Percentiles rank a stretch among this genome's conserved stretches.
Evolutionary conservation across 2,329 filamentous ascomycete genomes (phyloP).

Genomic region (Aaosphaeria arxii): DNA sequence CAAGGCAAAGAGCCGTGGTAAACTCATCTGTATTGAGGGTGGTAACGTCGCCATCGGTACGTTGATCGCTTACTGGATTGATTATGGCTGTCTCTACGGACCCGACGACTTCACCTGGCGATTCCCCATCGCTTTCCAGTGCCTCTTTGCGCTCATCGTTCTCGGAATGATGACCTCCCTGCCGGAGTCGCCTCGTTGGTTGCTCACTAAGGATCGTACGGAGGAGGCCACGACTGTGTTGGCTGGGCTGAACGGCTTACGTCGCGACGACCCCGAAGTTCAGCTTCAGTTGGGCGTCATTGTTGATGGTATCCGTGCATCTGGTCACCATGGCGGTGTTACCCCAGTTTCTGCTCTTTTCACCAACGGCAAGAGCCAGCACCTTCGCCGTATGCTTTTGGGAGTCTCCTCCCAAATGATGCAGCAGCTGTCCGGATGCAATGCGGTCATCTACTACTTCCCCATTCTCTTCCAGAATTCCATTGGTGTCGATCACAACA

Average conservation of each 20-base stretch:
- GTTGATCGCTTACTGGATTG: constrained; percentile 50
- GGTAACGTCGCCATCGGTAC: constrained; percentile 52
- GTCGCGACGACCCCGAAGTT: constrained; percentile 56
- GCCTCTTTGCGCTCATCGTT: constrained; percentile 50
- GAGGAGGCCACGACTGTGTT: constrained; percentile 58
- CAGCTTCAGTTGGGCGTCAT: constrained; percentile 62
- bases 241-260: constrained; percentile 46
- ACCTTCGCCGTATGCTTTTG: constrained; percentile 63
- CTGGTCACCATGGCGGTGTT: constrained; percentile 39
- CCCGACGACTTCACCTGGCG: constrained; percentile 42
- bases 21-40: constrained; percentile 59
- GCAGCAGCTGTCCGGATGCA: constrained; percentile 26
- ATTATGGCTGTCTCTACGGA: constrained; percentile 34
- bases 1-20: constrained; percentile 56
- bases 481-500: constrained; percentile 46
- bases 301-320: constrained; percentile 53
- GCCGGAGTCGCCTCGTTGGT: constrained; percentile 65
- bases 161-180: constrained; percentile 57
- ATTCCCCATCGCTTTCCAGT: constrained; percentile 54
- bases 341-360: constrained; percentile 53
- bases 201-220: constrained; percentile 61
- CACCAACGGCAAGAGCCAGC: constrained; percentile 62
- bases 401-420: constrained; percentile 48
- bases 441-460: constrained; percentile 45
- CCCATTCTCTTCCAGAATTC: constrained; percentile 45